These are phyloP conservation scores for Aureobasidium sp. DNA, from an alignment of 2,329 filamentous ascomycete species.

Conservation along the genomic window DNA sequence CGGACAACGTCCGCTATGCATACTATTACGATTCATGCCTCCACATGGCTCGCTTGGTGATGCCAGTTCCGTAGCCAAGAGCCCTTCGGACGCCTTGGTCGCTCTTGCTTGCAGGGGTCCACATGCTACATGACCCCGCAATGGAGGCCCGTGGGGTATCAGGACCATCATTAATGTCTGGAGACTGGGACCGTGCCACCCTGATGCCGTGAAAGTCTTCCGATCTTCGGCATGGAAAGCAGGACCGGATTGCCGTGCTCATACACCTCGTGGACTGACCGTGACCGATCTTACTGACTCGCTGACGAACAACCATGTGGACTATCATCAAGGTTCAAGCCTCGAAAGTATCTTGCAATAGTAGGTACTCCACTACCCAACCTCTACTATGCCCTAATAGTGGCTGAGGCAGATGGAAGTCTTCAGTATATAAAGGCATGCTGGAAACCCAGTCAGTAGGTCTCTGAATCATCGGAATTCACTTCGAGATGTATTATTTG, in stretches of 20 bases:
- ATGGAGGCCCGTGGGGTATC: not conserved
- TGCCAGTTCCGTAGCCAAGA: not conserved
- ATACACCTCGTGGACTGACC: not conserved
- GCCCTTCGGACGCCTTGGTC: not conserved
- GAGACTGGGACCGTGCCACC: not conserved
- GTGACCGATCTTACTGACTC: not conserved
- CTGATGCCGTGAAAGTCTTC: not conserved
- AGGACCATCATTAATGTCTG: not conserved
- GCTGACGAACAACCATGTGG: not conserved
- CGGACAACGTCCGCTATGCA: not conserved
- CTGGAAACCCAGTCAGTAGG: too few relatives aligned
- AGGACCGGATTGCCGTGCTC: not conserved
- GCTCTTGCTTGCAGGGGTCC: not conserved
- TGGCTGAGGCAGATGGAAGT: not conserved
- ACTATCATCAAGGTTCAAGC: not conserved
- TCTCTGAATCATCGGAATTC: too few relatives aligned
- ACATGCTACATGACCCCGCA: conserved; percentile 1
- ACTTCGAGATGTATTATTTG: not conserved
- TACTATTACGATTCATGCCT: not conserved
- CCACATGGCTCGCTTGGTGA: not conserved
- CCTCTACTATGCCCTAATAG: not conserved
- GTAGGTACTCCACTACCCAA: not conserved
- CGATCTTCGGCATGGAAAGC: not conserved
- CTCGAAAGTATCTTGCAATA: not conserved
- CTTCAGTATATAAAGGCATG: not conserved